phyloP scores from a whole-genome alignment of 192 early-diverging fungal species.

The Coemansia sp. region DNA sequence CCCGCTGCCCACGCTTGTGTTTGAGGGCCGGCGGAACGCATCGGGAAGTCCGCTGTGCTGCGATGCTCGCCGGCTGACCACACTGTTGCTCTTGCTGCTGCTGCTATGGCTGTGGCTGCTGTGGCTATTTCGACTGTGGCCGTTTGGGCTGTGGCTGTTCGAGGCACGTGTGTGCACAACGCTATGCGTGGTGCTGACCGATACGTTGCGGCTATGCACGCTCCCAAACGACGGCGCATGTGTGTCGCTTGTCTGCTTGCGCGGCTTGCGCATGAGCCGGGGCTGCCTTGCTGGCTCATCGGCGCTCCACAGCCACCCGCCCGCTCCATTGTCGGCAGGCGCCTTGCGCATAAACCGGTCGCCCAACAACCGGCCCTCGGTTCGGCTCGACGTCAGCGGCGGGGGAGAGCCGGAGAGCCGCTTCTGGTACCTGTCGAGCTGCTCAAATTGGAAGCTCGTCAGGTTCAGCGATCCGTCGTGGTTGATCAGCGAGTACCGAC shows the following conservation, averaged over 20 bases:
- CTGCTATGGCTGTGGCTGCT: constrained; percentile 6
- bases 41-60: constrained; percentile 3
- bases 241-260: constrained; percentile 6
- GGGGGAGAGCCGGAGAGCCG: constrained; percentile 21
- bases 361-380: constrained; percentile 16
- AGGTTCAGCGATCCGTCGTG: constrained; percentile 51
- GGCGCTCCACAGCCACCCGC: background rate
- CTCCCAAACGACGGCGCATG: background rate
- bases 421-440: constrained; percentile 50
- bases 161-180: constrained; percentile 15
- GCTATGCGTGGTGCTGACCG: constrained; percentile 26
- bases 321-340: background rate
- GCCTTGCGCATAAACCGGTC: constrained; percentile 30
- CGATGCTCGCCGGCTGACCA: constrained; percentile 6
- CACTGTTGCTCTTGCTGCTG: background rate
- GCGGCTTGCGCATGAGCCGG: constrained; percentile 39
- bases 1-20: constrained; percentile 13
- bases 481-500: constrained; percentile 51
- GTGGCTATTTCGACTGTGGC: background rate
- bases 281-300: constrained; percentile 4
- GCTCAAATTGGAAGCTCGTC: constrained; percentile 41
- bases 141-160: constrained; percentile 12
- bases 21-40: constrained; percentile 10
- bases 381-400: constrained; percentile 2
- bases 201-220: constrained; percentile 18